Evolutionary conservation across 768 basidiomycete species (phyloP), one percentile per base, ranked within the genome.

Genomic region (Lactarius quietus): DNA sequence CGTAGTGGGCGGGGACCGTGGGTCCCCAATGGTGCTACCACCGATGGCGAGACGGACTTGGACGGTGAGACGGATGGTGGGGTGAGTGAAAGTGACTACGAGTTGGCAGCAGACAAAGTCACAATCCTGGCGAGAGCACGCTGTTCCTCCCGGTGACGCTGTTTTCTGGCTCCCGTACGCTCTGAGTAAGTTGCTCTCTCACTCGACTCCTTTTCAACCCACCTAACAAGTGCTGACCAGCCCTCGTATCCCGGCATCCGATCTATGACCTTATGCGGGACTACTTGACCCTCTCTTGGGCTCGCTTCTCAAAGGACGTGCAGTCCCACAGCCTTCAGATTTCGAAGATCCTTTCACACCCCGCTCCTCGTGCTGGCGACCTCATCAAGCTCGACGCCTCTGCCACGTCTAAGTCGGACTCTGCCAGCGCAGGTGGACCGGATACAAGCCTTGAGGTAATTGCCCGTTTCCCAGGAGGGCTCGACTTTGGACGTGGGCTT

Each of bases 111-210:
- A 90, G 89, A 35, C 74, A 72, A 55, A 89, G 90, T 12, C 89
- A 91, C 73, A 88, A 86, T 9, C 90, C 90, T 29, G 91, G 93
- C 8, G 92, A 92, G 76, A 93, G 92, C 74, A 93, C 92, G 4
- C 78, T 94, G 38, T 94, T 94, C 78, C 79, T 94, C 33, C 92
- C 92, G 90, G 90, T 1, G 92, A 94, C 71, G 90, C 92, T 18
- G 92, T 93, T 35, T 95, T 95, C 72, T 97, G 95, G 95, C 82
- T 97, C 43, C 95, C 95, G 4, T 96, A 95, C 72, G 90, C 92
- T 1, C 79, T 97, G 45, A 93, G 93, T 93, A 72, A 75, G 88
- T 81, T 20, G 29, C 23, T 68, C 23, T 68, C 64, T 52, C 43
- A 64, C 38, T 52, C 69, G 58, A 28, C 54, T 23, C 58, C 31